Evolutionary conservation across 2,329 filamentous ascomycete species (phyloP), one percentile per base, ranked within the genome.

Genomic region (Sporothrix pseudoabietina): DNA sequence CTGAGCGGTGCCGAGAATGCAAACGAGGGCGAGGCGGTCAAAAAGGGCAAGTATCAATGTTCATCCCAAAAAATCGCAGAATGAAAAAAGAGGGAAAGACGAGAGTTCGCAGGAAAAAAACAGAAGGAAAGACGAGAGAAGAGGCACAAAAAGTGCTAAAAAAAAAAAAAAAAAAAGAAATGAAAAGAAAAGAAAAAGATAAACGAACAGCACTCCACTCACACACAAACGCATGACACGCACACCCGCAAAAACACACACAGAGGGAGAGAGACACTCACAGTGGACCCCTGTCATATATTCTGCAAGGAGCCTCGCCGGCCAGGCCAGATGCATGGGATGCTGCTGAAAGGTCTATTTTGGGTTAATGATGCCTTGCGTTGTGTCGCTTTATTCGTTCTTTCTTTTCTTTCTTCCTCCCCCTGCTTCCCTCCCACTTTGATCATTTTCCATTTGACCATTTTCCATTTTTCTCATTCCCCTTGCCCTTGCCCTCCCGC

Each of bases 281-380:
- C 26, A 66, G 4, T 26, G 1, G 26, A 52, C 26, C 65, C 65
- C 65, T 68, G 44, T 47, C 44, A 32, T n/a, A 14, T 52, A 22
- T 68, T 68, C 44, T 68, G 65, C 44, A 68, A 68, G 65, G 65
- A 68, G 65, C 65, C 26, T 68, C 39, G 41, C 19, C 61, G 22
- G 39, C 61, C 61, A 66, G 39, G 61, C 61, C 22, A 30, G 61
- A 66, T 66, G 61, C 61, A 66, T 47, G 39, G 39, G 39, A 30
- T 66, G 61, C 61, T 30, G 22, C 14, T 35, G 4, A 26, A 54
- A 35, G 30, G 47, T 54, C 47, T 69, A 69, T 69, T 69, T 69
- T 69, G 66, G 30, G 66, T 54, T 69, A 69, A 69, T 39, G 30
- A 52, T 54, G 41, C 52, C 65, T 68, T 19, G 26, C 26, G 14